Percentiles rank a stretch among this genome's conserved stretches.
Evolutionary conservation across 495 filamentous ascomycete genomes (phyloP).

Genomic region (Massariosphaeria phaeospora): DNA sequence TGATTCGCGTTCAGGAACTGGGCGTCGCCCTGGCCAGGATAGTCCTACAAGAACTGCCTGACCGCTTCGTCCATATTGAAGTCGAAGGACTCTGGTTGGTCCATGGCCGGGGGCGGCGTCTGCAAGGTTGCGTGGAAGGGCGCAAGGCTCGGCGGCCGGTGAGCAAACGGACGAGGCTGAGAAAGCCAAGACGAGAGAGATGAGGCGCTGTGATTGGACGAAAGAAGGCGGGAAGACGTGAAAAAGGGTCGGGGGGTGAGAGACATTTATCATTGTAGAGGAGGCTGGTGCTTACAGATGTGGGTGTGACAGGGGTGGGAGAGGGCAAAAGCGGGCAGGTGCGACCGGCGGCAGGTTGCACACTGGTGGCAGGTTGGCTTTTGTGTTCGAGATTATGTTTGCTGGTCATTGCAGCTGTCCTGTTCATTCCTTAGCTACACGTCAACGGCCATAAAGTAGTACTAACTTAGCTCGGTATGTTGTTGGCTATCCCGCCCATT

Average conservation of each 20-base stretch:
- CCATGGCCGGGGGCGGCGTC: constrained; percentile 5
- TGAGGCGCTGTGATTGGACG: constrained; percentile 2
- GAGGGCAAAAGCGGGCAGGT: too few relatives aligned
- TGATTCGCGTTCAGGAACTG: not conserved
- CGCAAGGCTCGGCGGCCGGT: constrained; percentile 1
- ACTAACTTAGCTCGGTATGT: too few relatives aligned
- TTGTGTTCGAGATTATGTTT: too few relatives aligned
- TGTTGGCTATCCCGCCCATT: too few relatives aligned
- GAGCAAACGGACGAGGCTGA: constrained; percentile 12
- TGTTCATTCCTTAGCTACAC: too few relatives aligned
- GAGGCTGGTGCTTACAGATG: not conserved
- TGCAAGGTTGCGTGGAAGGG: constrained; percentile 18
- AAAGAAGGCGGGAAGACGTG: not conserved
- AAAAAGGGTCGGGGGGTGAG: constrained; percentile 1
- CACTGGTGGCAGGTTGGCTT: too few relatives aligned
- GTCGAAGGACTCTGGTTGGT: constrained; percentile 2
- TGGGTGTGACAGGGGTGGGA: not conserved
- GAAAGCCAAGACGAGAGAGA: constrained; percentile 14
- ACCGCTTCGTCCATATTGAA: constrained; percentile 4
- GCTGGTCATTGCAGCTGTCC: too few relatives aligned
- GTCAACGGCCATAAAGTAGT: too few relatives aligned
- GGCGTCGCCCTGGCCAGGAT: not conserved
- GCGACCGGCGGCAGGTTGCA: too few relatives aligned
- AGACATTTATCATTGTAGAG: not conserved
- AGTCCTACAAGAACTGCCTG: constrained; percentile 3